Conservation (phyloP, 202 grass and related monocot species). For the Dendrocalamus latiflorus region DNA sequence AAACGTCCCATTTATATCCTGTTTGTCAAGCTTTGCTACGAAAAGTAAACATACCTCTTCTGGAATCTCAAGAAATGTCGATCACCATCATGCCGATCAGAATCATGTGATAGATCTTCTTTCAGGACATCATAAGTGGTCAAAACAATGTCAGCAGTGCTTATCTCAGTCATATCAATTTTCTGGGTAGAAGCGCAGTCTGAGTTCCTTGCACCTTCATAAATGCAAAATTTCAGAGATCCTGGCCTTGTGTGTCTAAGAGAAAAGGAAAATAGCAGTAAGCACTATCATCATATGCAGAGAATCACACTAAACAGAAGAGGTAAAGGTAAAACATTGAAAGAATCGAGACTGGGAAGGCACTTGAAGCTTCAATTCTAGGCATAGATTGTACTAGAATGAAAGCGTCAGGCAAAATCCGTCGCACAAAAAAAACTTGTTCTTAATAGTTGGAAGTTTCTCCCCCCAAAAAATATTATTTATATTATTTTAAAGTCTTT, state of each 20-base stretch:
- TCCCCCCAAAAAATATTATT: background rate
- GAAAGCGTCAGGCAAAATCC: background rate
- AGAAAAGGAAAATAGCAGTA: conserved; percentile 33
- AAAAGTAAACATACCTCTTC: conserved; percentile 56
- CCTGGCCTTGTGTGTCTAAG: conserved; percentile 75
- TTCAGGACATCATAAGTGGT: no score
- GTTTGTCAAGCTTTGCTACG: background rate
- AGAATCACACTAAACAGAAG: conserved; percentile 10
- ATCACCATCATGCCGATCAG: conserved; percentile 83
- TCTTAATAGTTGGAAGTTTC: background rate
- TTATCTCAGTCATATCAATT: no score
- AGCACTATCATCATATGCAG: conserved; percentile 33
- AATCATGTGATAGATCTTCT: conserved; percentile 98
- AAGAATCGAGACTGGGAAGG: background rate
- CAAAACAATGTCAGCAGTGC: conserved; percentile 82
- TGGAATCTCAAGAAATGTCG: conserved; percentile 86
- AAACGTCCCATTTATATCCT: background rate
- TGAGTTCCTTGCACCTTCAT: conserved; percentile 87
- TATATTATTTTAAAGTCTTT: conserved; percentile 4
- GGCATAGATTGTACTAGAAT: background rate
- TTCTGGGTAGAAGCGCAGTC: conserved; percentile 36
- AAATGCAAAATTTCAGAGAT: conserved; percentile 87
- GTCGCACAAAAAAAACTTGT: background rate
- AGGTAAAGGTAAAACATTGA: background rate
- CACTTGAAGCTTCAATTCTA: conserved; percentile 21